Evolutionary conservation across 2,329 filamentous ascomycete species (phyloP), one percentile per base, ranked within the genome.

Genomic region (Tothia fuscella): DNA sequence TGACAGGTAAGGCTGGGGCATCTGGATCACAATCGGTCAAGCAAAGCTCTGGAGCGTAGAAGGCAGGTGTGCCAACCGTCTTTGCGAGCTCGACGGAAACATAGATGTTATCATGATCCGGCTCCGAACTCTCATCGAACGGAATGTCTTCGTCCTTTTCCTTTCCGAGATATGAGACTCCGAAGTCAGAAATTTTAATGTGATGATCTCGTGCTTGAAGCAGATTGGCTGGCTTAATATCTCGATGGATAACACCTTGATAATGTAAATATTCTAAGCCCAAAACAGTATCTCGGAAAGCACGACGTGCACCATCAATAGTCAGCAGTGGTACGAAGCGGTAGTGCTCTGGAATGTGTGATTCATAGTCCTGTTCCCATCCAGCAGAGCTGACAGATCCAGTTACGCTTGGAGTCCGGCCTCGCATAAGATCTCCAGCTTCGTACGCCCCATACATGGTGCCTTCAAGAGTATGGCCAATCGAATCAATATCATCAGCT

Each of bases 141-240:
- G 79, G 61, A 44, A 87, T 81, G 28, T 78, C 73, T 35, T 93
- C 85, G 29, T 84, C 74, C 44, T 88, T 82, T 2, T 86, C 86
- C 38, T 86, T 78, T 21, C 91, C 91, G 48, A 98, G 85, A 60
- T 96, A 98, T 1, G 91, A 98, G 2, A 98, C 91, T 24, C 91
- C 91, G 65, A 98, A 98, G 56, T 98, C 91, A 4, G 91, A 96
- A 46, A 98, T 98, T 68, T 98, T 98, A 55, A 95, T 85, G 12
- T 81, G 78, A 51, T 88, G 79, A 48, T 87, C 81, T 51, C 68
- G 78, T 38, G 86, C 93, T 67, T 89, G 87, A 5, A 98, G 70
- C 5, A 98, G 71, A 57, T 96, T 96, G 28, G 89, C 88, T 14
- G 67, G 67, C 49, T 70, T 70, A 56, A 70, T 69, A 48, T 70